phyloP scores from a whole-genome alignment of 345 rosid genomes.

The Eucalyptus victrix region DNA sequence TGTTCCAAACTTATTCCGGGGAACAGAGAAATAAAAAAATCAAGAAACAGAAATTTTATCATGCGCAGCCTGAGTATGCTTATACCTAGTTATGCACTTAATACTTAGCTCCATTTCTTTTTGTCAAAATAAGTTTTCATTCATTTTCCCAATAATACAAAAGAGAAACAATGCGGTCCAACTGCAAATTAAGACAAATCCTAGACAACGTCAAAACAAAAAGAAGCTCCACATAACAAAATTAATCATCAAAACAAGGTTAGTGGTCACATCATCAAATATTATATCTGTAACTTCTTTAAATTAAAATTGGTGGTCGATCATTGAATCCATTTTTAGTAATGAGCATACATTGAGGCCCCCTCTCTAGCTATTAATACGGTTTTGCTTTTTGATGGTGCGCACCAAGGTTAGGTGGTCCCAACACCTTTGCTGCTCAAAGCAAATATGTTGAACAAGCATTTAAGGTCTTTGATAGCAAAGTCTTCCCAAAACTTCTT shows the following conservation, averaged over 20 bases:
- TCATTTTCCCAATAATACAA: neutral
- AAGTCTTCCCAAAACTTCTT: neutral
- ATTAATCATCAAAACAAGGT: too few relatives aligned
- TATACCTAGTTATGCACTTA: neutral
- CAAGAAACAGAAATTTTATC: too few relatives aligned
- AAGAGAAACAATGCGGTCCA: neutral
- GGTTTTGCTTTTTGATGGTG: too few relatives aligned
- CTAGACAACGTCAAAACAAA: neutral
- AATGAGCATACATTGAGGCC: neutral
- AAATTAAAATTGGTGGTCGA: too few relatives aligned
- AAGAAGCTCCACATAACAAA: neutral
- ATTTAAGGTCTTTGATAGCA: accelerated
- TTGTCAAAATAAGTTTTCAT: neutral
- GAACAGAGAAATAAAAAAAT: too few relatives aligned
- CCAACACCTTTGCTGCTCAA: too few relatives aligned
- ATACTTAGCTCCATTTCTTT: neutral
- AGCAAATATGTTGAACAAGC: neutral
- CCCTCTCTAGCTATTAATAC: neutral
- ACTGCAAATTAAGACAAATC: too few relatives aligned
- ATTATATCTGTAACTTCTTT: too few relatives aligned
- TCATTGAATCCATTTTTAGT: accelerated
- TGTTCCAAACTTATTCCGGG: too few relatives aligned
- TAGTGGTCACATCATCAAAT: too few relatives aligned
- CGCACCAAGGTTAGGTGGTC: neutral
- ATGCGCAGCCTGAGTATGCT: too few relatives aligned